Base-by-base conservation (phyloP, 176 grass and related monocot genomes). In the Tuctoria greenei region DNA sequence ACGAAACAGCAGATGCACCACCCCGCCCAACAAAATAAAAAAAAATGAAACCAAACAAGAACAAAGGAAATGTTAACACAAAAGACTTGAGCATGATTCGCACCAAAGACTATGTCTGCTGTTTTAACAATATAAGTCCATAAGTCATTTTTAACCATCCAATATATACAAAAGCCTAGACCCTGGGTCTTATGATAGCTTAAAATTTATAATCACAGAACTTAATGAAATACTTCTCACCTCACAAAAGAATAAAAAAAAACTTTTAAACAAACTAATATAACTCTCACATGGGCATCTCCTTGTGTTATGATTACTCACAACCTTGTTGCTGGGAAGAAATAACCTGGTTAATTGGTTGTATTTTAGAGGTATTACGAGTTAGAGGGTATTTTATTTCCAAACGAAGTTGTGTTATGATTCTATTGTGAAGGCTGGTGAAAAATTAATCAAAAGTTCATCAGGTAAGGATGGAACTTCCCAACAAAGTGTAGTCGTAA, bases 111-210 rank as follows among this genome's bases (percentile, higher is more conserved):
- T n/a, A n/a, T n/a, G n/a, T n/a, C n/a, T n/a, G n/a, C n/a, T n/a
- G n/a, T n/a, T n/a, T n/a, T n/a, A n/a, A n/a, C n/a, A n/a, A n/a
- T n/a, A n/a, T n/a, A n/a, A 45, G 16, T 26, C 24, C 56, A n/a
- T 10, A 2, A 60, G 18, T 43, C 5, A 56, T 62, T 75, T 61
- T 18, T 28, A 76, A 10, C 11, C 1, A 63, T 21, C 60, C 54
- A 46, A 63, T 34, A 61, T 14, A 46, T 44, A 74, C 14, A 74
- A 18, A 14, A 74, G n/a, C 23, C 72, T 43, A 63, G 17, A 63
- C 42, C 1, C n/a, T 12, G 6, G 18, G 16, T 13, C 5, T 36
- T 44, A 16, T 64, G 60, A 25, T 11, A 43, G 25, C 13, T 75
- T 62, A 8, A 35, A 76, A 49, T 35, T 0, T 75, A 4, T 25